A percentile compares a stretch with the other conserved stretches of the same genome.
phyloP scores from a whole-genome alignment of 257 asterid species.

The Solanum microdontum region DNA sequence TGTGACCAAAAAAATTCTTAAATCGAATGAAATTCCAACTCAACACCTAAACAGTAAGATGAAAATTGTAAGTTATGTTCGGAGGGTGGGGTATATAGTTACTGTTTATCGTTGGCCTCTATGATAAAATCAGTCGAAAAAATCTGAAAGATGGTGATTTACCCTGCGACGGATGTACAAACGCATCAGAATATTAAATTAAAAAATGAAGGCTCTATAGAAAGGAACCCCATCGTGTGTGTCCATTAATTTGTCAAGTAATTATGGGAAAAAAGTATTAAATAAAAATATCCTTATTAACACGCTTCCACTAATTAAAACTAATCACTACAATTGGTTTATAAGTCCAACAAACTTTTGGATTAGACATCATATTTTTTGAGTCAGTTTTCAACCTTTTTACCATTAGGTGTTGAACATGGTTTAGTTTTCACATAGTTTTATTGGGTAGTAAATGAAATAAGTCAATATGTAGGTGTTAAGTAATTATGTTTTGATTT shows the following conservation, averaged over 20 bases:
- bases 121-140: no score
- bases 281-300: not conserved
- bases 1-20: not conserved
- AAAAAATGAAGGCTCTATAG: not conserved
- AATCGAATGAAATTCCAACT: not conserved
- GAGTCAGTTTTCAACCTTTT: not conserved
- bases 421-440: not conserved
- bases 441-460: not conserved
- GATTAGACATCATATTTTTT: not conserved
- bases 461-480: not conserved
- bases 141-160: no score
- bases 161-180: no score
- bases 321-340: not conserved
- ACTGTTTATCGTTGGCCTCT: not conserved
- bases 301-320: constrained; percentile 3
- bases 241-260: not conserved
- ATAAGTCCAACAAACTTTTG: not conserved
- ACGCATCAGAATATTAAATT: not conserved
- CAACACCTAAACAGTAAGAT: not conserved
- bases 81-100: not conserved
- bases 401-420: not conserved
- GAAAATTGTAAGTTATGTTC: not conserved
- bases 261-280: not conserved
- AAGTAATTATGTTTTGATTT: not conserved
- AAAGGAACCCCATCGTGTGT: constrained; percentile 1